A percentile compares a stretch with the other conserved stretches of the same genome.
phyloP scores from a whole-genome alignment of 73 alveolate species.

The Tetrahymena elliotti region DNA sequence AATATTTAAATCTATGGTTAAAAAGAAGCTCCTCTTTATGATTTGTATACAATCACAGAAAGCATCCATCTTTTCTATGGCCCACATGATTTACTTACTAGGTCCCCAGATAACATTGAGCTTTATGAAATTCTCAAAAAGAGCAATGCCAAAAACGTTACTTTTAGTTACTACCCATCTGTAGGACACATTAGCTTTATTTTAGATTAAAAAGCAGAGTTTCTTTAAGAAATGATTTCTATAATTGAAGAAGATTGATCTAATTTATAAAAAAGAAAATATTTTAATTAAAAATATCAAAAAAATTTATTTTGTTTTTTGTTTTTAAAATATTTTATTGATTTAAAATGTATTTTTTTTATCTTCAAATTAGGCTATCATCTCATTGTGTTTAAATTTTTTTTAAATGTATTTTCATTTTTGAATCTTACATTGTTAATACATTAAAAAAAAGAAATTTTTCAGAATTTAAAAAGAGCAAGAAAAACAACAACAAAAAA shows the following conservation, averaged over 20 bases:
- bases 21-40: background rate
- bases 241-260: background rate
- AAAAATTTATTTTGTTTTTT: background rate
- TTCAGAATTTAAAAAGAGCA: too few species aligned
- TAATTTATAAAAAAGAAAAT: background rate
- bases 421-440: too few species aligned
- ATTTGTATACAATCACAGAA: background rate
- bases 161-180: background rate
- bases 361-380: too few species aligned
- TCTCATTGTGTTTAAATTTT: too few species aligned
- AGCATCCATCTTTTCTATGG: background rate
- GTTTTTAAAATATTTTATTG: too few species aligned
- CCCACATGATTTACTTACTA: background rate
- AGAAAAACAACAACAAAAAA: too few species aligned
- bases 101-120: background rate
- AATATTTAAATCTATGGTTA: background rate
- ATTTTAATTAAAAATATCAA: background rate
- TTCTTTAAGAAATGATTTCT: background rate
- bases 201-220: background rate
- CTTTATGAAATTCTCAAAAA: background rate
- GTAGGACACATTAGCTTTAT: background rate
- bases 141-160: background rate
- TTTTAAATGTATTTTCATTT: too few species aligned
- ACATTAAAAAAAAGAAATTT: too few species aligned
- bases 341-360: too few species aligned